Conservation (phyloP, 1,139 yeast genomes). For the Saccharomyces pastorianus region DNA sequence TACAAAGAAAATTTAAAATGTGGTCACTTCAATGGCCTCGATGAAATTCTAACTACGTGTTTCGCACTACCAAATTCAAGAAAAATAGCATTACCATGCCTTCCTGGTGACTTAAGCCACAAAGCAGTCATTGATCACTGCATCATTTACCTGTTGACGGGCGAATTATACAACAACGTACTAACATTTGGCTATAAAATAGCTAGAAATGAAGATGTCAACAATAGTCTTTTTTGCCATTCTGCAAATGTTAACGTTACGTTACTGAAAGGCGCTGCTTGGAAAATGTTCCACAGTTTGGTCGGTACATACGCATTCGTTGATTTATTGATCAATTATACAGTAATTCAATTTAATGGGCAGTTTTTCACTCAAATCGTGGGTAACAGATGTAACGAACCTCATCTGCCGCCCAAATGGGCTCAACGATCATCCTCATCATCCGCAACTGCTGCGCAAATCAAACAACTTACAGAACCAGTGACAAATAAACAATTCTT, state of each 20-base stretch:
- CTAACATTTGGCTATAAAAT: constrained; percentile 24
- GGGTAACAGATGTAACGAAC: constrained; percentile 22
- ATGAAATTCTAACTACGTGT: constrained; percentile 8
- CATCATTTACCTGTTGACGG: constrained; percentile 12
- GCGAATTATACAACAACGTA: constrained; percentile 18
- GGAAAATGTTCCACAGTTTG: constrained; percentile 21
- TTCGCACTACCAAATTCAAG: constrained; percentile 11
- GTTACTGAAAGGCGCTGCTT: constrained; percentile 14
- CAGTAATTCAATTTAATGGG: constrained; percentile 17
- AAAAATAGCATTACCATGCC: constrained; percentile 6
- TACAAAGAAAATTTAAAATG: neutral
- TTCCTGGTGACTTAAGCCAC: constrained; percentile 7
- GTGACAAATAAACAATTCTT: neutral
- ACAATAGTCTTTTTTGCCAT: constrained; percentile 17
- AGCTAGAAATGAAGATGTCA: constrained; percentile 15
- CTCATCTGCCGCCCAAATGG: constrained; percentile 20
- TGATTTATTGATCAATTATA: constrained; percentile 19
- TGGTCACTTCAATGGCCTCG: constrained; percentile 8
- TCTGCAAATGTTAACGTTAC: constrained; percentile 19
- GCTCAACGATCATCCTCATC: neutral
- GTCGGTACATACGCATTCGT: constrained; percentile 23
- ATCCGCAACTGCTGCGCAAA: neutral
- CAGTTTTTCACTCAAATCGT: constrained; percentile 17
- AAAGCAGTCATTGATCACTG: constrained; percentile 21
- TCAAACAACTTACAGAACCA: neutral